A percentile compares a stretch with the other conserved stretches of the same genome.
Evolutionary conservation across 176 grass and related monocot species (phyloP).

Genomic region (Melocanna baccifera): DNA sequence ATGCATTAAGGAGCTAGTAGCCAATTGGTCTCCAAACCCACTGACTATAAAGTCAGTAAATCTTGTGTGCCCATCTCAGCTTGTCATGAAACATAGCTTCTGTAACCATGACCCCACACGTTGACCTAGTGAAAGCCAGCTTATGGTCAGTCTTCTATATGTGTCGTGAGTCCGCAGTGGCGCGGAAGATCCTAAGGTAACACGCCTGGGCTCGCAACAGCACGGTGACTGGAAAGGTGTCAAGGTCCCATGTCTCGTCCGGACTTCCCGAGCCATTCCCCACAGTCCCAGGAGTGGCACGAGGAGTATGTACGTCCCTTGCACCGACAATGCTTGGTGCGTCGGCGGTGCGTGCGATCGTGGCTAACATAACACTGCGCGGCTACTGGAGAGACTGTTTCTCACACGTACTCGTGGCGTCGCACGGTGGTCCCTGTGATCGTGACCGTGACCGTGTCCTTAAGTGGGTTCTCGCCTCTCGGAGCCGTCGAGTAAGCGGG

Average conservation of each 20-base stretch:
- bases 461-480: too few species aligned
- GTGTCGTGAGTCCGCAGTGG: neutral
- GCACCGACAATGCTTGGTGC: slow-evolving; percentile 30
- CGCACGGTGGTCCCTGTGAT: neutral
- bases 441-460: too few species aligned
- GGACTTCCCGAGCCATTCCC: neutral
- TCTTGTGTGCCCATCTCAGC: neutral
- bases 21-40: neutral
- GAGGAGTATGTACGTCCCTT: slow-evolving; percentile 26
- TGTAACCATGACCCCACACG: neutral
- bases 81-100: neutral
- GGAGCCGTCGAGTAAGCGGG: neutral
- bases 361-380: neutral
- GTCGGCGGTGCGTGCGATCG: neutral
- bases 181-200: neutral
- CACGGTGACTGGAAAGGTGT: neutral
- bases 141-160: neutral
- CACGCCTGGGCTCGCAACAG: neutral
- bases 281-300: slow-evolving; percentile 28
- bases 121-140: neutral
- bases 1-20: neutral
- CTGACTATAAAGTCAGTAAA: neutral
- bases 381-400: neutral
- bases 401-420: neutral
- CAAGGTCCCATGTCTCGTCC: neutral